These are phyloP conservation scores for Corniculantispora saksenae DNA, from an alignment of 2,329 filamentous ascomycete genomes.

Conservation along the genomic window DNA sequence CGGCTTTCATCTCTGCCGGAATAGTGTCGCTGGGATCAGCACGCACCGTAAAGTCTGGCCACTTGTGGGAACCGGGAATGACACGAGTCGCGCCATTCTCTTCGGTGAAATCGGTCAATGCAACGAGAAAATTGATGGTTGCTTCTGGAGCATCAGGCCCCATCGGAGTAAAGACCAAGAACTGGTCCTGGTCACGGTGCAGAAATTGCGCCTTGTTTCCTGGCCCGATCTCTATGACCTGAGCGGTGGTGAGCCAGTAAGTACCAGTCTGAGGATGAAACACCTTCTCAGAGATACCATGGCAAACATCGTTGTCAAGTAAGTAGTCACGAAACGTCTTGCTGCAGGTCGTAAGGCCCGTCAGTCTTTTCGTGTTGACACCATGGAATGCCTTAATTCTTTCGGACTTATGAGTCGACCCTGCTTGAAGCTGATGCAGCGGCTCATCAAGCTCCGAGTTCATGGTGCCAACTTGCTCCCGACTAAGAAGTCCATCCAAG, in stretches of 20 bases:
- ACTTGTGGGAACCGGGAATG: slow-evolving; percentile 23
- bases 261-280: slow-evolving; percentile 29
- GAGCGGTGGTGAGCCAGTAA: slow-evolving; percentile 31
- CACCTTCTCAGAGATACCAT: slow-evolving; percentile 28
- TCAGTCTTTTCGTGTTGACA: slow-evolving; percentile 29
- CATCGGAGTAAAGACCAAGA: slow-evolving; percentile 13
- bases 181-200: slow-evolving; percentile 27
- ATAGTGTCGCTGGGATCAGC: slow-evolving; percentile 24
- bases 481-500: not conserved
- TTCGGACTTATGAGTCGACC: not conserved
- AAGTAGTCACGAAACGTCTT: slow-evolving; percentile 30
- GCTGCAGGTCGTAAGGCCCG: slow-evolving; percentile 27
- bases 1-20: slow-evolving; percentile 31
- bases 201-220: slow-evolving; percentile 28
- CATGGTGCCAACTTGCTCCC: not conserved
- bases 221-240: slow-evolving; percentile 29
- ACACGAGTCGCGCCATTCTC: slow-evolving; percentile 21
- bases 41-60: slow-evolving; percentile 25
- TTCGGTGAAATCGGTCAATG: slow-evolving; percentile 17
- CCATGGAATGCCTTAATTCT: slow-evolving; percentile 20
- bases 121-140: slow-evolving; percentile 21
- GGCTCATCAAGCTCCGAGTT: not conserved
- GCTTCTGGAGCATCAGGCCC: not conserved
- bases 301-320: slow-evolving; percentile 31
- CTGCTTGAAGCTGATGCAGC: not conserved